Evolutionary conservation across 176 grass and related monocot species (phyloP), one percentile per base, ranked within the genome.

Genomic region (Oryza rufipogon): DNA sequence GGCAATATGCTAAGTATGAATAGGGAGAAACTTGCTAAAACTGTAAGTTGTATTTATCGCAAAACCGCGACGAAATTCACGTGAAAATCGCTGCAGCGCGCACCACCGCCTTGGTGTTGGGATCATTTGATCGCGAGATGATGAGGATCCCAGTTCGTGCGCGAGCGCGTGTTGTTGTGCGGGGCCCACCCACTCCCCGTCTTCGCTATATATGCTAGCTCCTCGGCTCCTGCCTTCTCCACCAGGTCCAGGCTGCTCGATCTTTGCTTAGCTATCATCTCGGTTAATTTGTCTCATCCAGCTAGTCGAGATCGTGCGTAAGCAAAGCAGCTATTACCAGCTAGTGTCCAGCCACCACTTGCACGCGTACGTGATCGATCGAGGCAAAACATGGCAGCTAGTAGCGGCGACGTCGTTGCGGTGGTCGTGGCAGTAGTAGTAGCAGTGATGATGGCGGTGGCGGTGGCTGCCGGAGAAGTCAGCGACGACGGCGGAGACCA

Each of bases 191-290:
- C 38, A 73, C 80, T 73, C 51, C 23, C 30, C 30, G 2, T 64
- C 80, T 1, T 16, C 69, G 33, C 69, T 64, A 73, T 73, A 82
- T 45, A 73, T 41, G 39, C n/a, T n/a, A n/a, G n/a, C n/a, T n/a
- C n/a, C n/a, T n/a, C n/a, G n/a, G n/a, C n/a, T n/a, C n/a, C n/a
- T n/a, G n/a, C n/a, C n/a, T n/a, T n/a, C n/a, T n/a, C n/a, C n/a
- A n/a, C n/a, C n/a, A n/a, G n/a, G n/a, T n/a, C n/a, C n/a, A n/a
- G n/a, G n/a, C n/a, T n/a, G n/a, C 6, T 3, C 34, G 30, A 32
- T 32, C 30, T 32, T 70, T 22, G 42, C 42, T 44, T 0, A 44
- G 30, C 10, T 19, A 56, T 19, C 16, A 20, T 17, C 4, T 56
- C 16, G 36, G 4, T 36, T 5, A 1, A 6, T 56, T 56, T 17